A percentile compares a stretch with the other conserved stretches of the same genome.
phyloP scores from a whole-genome alignment of 805 yeast genomes.

The Wickerhamomyces xylosicus region DNA sequence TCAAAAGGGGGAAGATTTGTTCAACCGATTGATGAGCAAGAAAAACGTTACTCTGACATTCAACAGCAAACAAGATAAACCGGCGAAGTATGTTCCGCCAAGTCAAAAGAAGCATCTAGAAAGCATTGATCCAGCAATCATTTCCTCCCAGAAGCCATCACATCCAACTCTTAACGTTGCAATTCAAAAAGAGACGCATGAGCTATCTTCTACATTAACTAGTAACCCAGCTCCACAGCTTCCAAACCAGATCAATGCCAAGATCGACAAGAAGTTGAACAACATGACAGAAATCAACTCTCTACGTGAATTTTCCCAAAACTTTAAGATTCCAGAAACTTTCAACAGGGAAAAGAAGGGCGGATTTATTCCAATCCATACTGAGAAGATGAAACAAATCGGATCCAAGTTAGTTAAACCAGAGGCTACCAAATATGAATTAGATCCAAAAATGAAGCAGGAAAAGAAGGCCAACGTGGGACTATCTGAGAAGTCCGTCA shows the following conservation, averaged over 20 bases:
- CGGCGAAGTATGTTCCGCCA: constrained; percentile 39
- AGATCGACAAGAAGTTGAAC: constrained; percentile 25
- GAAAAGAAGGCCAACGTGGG: constrained; percentile 10
- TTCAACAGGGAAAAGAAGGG: constrained; percentile 11
- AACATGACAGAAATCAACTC: constrained; percentile 59
- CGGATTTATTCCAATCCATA: constrained; percentile 57
- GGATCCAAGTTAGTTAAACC: constrained; percentile 28
- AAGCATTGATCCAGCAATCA: constrained; percentile 54
- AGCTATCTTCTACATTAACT: constrained; percentile 15
- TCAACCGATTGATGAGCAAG: constrained; percentile 18
- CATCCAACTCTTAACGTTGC: constrained; percentile 3
- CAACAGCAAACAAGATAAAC: constrained; percentile 12
- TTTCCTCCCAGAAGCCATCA: constrained; percentile 24
- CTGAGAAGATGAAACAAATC: constrained; percentile 57
- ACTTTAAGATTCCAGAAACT: constrained; percentile 60
- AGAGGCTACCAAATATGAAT: constrained; percentile 1
- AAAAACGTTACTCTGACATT: constrained; percentile 32
- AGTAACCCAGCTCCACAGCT: constrained; percentile 13
- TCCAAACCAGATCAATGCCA: constrained; percentile 5
- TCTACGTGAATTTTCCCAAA: constrained; percentile 69
- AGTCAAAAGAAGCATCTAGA: constrained; percentile 38
- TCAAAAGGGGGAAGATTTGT: constrained; percentile 17
- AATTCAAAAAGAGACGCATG: background rate
- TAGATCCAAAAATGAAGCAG: constrained; percentile 13
- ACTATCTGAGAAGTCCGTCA: too few relatives aligned